phyloP scores from a whole-genome alignment of 2,329 filamentous ascomycete genomes.

The Trematosphaeria pertusa region DNA sequence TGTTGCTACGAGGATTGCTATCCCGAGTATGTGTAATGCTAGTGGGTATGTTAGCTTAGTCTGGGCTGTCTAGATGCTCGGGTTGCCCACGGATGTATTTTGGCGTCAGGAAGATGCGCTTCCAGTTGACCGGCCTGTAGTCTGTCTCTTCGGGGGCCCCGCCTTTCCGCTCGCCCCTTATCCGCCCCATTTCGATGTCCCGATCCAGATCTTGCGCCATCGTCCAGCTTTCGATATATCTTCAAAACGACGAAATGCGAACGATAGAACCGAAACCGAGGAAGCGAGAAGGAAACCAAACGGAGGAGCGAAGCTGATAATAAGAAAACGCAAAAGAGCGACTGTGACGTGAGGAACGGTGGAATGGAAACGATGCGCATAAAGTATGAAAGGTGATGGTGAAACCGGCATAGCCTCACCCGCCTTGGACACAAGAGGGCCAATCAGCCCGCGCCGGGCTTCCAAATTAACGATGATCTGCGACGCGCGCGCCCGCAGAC shows the following conservation, averaged over 20 bases:
- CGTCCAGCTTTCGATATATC: not conserved
- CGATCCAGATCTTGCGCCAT: slow-evolving; percentile 24
- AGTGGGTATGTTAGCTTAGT: slow-evolving; percentile 2
- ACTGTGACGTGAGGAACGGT: not conserved
- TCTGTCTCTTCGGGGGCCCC: slow-evolving; percentile 37
- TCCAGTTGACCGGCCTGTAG: slow-evolving; percentile 43
- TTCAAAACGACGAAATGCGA: not conserved
- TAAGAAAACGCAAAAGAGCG: too few species aligned
- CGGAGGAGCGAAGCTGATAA: too few species aligned
- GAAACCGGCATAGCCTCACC: slow-evolving; percentile 37
- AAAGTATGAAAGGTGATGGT: slow-evolving; percentile 26
- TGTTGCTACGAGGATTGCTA: slow-evolving; percentile 35
- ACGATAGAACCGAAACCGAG: too few species aligned
- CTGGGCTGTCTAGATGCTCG: not conserved
- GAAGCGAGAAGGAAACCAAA: too few species aligned
- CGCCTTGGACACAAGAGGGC: slow-evolving; percentile 14
- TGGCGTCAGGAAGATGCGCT: slow-evolving; percentile 39
- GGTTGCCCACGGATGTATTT: slow-evolving; percentile 44
- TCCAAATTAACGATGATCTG: slow-evolving; percentile 19
- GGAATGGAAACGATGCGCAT: slow-evolving; percentile 5
- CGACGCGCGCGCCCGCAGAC: slow-evolving; percentile 33
- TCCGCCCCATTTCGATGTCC: slow-evolving; percentile 41
- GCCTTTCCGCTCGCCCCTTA: slow-evolving; percentile 27
- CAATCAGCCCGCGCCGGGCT: slow-evolving; percentile 26
- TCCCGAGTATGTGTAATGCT: slow-evolving; percentile 44